phyloP scores from a whole-genome alignment of 2,329 filamentous ascomycete genomes.

The Metarhizium brunneum region DNA sequence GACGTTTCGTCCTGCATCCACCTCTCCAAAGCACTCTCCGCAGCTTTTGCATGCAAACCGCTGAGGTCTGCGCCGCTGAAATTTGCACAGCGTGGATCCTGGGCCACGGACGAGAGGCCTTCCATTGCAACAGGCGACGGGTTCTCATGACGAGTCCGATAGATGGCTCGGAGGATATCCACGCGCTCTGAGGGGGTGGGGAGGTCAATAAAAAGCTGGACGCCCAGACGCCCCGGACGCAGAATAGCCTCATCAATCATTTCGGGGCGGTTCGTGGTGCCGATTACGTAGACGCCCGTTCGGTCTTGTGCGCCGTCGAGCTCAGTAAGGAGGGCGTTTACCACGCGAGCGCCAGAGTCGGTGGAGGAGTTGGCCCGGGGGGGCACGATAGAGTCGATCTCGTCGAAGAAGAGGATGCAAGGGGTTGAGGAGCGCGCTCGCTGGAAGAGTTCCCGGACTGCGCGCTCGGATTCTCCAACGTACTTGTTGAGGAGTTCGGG shows the following conservation, averaged over 20 bases:
- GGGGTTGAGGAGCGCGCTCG: slow-evolving; percentile 79
- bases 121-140: slow-evolving; percentile 36
- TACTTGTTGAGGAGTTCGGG: slow-evolving; percentile 97
- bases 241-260: slow-evolving; percentile 96
- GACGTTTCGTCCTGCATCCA: slow-evolving; percentile 22
- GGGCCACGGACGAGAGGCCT: slow-evolving; percentile 54
- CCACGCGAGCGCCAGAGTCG: slow-evolving; percentile 79
- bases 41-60: slow-evolving; percentile 37
- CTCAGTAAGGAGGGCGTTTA: slow-evolving; percentile 91
- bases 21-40: slow-evolving; percentile 36
- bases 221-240: slow-evolving; percentile 80
- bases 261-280: slow-evolving; percentile 88
- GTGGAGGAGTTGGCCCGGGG: slow-evolving; percentile 68
- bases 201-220: slow-evolving; percentile 80
- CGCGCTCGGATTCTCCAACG: slow-evolving; percentile 90
- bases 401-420: slow-evolving; percentile 96
- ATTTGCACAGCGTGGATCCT: slow-evolving; percentile 56
- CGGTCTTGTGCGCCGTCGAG: slow-evolving; percentile 77
- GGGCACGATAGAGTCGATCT: slow-evolving; percentile 87
- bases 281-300: slow-evolving; percentile 85
- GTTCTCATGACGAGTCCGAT: slow-evolving; percentile 31
- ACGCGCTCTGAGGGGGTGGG: slow-evolving; percentile 71
- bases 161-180: slow-evolving; percentile 70
- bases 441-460: slow-evolving; percentile 84
- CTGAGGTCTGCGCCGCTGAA: slow-evolving; percentile 65